Evolutionary conservation across 768 basidiomycete genomes (phyloP), one percentile per base, ranked within the genome.

Genomic region (Lepiota brunneoincarnata): DNA sequence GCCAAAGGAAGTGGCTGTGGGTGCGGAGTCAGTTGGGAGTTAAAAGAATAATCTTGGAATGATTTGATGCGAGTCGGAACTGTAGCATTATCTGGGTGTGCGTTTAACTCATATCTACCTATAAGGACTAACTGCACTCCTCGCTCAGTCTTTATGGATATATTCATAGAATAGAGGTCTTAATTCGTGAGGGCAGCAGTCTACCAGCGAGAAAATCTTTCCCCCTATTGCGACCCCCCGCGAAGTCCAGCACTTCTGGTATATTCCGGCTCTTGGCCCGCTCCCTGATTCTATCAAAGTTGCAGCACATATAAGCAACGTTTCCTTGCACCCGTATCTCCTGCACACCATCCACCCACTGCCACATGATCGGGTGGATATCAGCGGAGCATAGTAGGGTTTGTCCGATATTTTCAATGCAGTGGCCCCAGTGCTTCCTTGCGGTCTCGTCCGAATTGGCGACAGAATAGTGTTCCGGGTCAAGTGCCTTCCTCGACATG

Each of bases 21-120:
- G 1, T 99, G 96, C 63, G 96, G 96, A 14, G 86, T 98, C 18
- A 95, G 93, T 64, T 97, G 93, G 94, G 93, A 95, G 65, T 75
- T 92, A 53, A 91, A 91, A 64, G 71, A 72, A 42, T 75, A 7
- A 35, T 12, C 20, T 5, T 18, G 26, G 37, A 18, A 24, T 47
- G 5, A 6, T 47, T n/a, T 15, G n/a, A 12, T 20, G 18, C n/a
- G 35, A 3, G 10, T n/a, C n/a, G n/a, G 35, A n/a, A 9, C 9
- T 47, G 45, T 36, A 35, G 18, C 45, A 47, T 47, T 21, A 35
- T 46, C 6, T 45, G 38, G 17, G 26, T 24, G 51, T 53, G 45
- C 38, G 51, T 53, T 37, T 17, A 37, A n/a, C 23, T 28, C 39
- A 26, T 38, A 37, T 46, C 11, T 6, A 7, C 42, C 12, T 28